Percentiles rank a stretch among this genome's conserved stretches.
Evolutionary conservation across 2,329 filamentous ascomycete species (phyloP).

Genomic region (Diatrype stigma): DNA sequence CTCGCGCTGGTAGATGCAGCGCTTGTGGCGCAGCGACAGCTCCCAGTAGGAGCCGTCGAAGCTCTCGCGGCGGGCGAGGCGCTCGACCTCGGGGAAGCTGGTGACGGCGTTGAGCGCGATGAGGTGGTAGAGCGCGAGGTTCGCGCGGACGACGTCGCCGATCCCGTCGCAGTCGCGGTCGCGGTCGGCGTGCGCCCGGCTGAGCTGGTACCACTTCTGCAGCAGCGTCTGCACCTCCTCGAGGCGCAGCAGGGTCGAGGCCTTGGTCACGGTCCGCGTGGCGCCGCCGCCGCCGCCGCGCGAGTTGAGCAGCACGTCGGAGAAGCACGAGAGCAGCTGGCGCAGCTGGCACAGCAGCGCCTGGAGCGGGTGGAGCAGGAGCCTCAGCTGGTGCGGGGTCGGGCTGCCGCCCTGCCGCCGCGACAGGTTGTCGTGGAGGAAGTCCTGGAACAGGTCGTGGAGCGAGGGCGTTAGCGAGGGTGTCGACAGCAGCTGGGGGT

Average conservation of each 20-base stretch:
- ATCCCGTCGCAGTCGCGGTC: constrained; percentile 56
- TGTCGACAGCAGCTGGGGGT: constrained; percentile 47
- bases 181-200: constrained; percentile 49
- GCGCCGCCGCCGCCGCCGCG: constrained; percentile 35
- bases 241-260: constrained; percentile 55
- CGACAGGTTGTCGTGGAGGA: constrained; percentile 60
- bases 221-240: constrained; percentile 62
- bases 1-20: constrained; percentile 59
- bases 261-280: constrained; percentile 49
- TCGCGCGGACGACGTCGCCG: constrained; percentile 59
- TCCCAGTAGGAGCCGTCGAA: constrained; percentile 54
- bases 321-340: constrained; percentile 63
- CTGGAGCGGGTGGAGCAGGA: constrained; percentile 66
- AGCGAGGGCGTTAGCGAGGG: constrained; percentile 54
- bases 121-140: constrained; percentile 66
- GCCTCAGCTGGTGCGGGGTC: constrained; percentile 56
- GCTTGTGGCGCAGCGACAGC: constrained; percentile 52
- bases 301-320: constrained; percentile 44
- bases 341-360: constrained; percentile 60
- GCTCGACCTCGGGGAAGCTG: constrained; percentile 64
- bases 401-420: constrained; percentile 37
- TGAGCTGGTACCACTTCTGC: constrained; percentile 64
- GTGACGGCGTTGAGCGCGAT: constrained; percentile 66
- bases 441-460: constrained; percentile 62
- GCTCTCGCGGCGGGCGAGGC: constrained; percentile 57